Evolutionary conservation across 768 basidiomycete species (phyloP), one percentile per base, ranked within the genome.

Genomic region (Macrolepiota dolichaula): DNA sequence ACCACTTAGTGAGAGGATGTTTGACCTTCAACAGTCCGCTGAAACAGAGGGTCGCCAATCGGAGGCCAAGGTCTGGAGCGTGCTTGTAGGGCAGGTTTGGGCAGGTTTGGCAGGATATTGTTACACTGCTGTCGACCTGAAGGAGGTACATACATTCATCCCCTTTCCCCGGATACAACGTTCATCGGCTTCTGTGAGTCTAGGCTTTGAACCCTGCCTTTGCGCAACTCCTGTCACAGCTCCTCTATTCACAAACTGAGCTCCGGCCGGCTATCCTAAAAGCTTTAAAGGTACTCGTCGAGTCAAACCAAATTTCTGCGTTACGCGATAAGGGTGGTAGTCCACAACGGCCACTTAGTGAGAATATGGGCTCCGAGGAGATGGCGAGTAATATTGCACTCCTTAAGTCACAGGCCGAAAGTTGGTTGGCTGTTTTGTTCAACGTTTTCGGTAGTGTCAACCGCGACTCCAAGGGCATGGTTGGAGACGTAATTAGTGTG

Each of bases 61-160:
- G 0, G 95, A 98, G 73, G 91, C 90, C 13, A 99, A 98, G 74
- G 88, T 98, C 38, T 99, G 94, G 93, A 91, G 86, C 64, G 94
- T 96, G 11, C 82, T 98, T 49, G 87, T 98, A 24, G 87, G 89
- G 10, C 97, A 99, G 72, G 85, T 96, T 19, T 99, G 97, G 97
- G 80, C 85, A 25, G 92, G 96, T 25, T 82, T 98, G 42, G 85
- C 86, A 5, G 94, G 95, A 1, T 99, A 98, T 75, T 96, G 94
- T 72, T 86, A 88, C 70, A 86, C 86, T 25, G 81, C 91, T 12
- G 68, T 79, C n/a, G 92, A 98, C 72, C 75, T 97, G 42, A 77
- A 82, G 65, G 75, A 86, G 76, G 94, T 88, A 64, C 67, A 76
- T 54, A 15, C 6, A 35, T 17, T 55, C 12, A 15, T 19, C 36